These are phyloP conservation scores for Trypanosoma cruzi DNA, from an alignment of 208 protist species.

Conservation along the genomic window DNA sequence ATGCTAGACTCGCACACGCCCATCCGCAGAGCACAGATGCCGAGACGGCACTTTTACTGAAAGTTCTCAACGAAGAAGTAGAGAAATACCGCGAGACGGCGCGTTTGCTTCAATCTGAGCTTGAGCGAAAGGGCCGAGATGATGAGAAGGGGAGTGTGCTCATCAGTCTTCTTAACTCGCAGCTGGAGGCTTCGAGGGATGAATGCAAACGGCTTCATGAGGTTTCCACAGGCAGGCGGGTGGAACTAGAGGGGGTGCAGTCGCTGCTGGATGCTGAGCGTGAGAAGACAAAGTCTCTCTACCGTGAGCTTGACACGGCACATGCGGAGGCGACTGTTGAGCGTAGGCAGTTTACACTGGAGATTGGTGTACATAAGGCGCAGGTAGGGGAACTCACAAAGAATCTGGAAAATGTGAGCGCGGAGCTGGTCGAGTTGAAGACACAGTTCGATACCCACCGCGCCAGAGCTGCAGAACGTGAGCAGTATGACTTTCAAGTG, in stretches of 20 bases:
- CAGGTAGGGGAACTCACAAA: slow-evolving; percentile 70
- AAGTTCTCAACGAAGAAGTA: slow-evolving; percentile 76
- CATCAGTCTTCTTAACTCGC: slow-evolving; percentile 81
- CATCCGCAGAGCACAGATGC: slow-evolving; percentile 49
- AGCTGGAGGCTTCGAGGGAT: slow-evolving; percentile 79
- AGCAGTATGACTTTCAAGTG: slow-evolving; percentile 79
- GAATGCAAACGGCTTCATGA: slow-evolving; percentile 77
- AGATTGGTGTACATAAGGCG: slow-evolving; percentile 72
- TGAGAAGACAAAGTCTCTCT: slow-evolving; percentile 39
- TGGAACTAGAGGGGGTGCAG: slow-evolving; percentile 51
- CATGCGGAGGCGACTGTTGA: slow-evolving; percentile 56
- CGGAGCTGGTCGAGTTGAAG: slow-evolving; percentile 50
- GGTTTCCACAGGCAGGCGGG: slow-evolving; percentile 37
- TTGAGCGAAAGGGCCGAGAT: slow-evolving; percentile 67
- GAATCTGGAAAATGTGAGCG: slow-evolving; percentile 27
- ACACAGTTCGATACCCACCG: slow-evolving; percentile 27
- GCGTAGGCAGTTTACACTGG: slow-evolving; percentile 70
- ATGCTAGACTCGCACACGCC: slow-evolving; percentile 13
- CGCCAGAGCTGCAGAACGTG: slow-evolving; percentile 44
- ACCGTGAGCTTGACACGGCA: slow-evolving; percentile 48
- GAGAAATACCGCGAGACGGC: slow-evolving; percentile 72
- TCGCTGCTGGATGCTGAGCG: slow-evolving; percentile 53
- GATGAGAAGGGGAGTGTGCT: slow-evolving; percentile 87
- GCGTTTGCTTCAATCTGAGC: slow-evolving; percentile 53
- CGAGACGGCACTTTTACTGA: slow-evolving; percentile 75